These are phyloP conservation scores for Ganoderma meredithae DNA, from an alignment of 1,284 basidiomycete species.

Conservation along the genomic window DNA sequence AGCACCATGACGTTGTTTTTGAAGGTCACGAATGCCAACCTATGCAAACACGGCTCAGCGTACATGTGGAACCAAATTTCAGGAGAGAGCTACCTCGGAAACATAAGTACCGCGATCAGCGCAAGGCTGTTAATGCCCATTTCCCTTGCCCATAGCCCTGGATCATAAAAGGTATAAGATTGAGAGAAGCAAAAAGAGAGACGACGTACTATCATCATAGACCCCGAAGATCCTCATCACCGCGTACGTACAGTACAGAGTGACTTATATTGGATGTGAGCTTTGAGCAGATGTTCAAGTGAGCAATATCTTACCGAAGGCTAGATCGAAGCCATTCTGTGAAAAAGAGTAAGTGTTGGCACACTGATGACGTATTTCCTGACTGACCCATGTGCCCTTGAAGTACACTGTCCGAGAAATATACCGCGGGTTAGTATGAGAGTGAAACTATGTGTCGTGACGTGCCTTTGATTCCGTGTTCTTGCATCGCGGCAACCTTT, in stretches of 20 bases:
- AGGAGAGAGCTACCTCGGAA: constrained; percentile 67
- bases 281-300: neutral
- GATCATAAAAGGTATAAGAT: neutral
- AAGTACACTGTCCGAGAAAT: constrained; percentile 64
- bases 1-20: constrained; percentile 87
- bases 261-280: constrained; percentile 54
- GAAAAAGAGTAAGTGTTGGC: neutral
- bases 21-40: constrained; percentile 87
- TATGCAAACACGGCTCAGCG: constrained; percentile 36
- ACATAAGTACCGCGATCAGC: constrained; percentile 85
- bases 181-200: neutral
- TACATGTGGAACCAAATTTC: neutral
- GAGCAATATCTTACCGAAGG: constrained; percentile 66
- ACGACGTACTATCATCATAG: constrained; percentile 59
- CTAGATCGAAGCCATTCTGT: constrained; percentile 90
- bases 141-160: constrained; percentile 67
- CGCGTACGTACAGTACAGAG: constrained; percentile 80
- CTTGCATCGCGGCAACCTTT: constrained; percentile 93
- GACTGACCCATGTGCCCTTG: constrained; percentile 80
- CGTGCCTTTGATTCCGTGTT: constrained; percentile 86
- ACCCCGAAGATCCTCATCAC: constrained; percentile 78
- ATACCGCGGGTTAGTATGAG: neutral
- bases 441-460: constrained; percentile 7
- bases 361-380: neutral
- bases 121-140: constrained; percentile 79